Conservation (phyloP, 139 green algal species). For the Chlamydomonas incerta region DNA sequence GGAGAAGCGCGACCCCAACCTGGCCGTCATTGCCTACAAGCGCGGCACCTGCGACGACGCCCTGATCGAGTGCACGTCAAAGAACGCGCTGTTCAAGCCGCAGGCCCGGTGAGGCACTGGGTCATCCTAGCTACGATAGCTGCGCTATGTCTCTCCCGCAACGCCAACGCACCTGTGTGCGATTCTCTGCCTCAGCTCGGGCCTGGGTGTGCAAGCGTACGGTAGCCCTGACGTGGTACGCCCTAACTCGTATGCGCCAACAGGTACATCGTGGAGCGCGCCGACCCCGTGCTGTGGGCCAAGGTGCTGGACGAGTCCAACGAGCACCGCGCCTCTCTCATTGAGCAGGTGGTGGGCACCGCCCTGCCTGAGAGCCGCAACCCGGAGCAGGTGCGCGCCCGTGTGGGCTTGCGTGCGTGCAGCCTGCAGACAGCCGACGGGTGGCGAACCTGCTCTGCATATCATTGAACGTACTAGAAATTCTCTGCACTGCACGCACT, state of each 20-base stretch:
- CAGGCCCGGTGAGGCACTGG: conserved; percentile 86
- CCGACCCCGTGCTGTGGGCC: conserved; percentile 92
- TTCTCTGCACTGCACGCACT: too few relatives aligned
- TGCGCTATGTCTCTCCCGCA: too few relatives aligned
- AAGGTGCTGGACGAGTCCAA: conserved; percentile 93
- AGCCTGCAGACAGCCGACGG: too few relatives aligned
- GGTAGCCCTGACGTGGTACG: too few relatives aligned
- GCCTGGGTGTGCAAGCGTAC: too few relatives aligned
- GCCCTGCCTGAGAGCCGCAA: conserved; percentile 98
- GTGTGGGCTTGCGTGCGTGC: too few relatives aligned
- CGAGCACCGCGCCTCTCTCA: conserved; percentile 69
- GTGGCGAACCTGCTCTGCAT: too few relatives aligned
- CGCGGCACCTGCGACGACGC: conserved; percentile 96
- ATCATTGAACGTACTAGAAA: too few relatives aligned
- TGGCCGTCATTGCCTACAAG: conserved; percentile 97
- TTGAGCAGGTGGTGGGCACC: conserved; percentile 93
- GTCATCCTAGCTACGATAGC: too few relatives aligned
- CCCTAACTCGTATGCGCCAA: too few relatives aligned
- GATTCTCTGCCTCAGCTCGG: too few relatives aligned
- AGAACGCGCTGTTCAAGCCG: conserved; percentile 98
- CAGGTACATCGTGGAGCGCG: conserved; percentile 95
- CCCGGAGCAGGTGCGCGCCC: conserved; percentile 88
- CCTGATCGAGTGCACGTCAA: conserved; percentile 96
- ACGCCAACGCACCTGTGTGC: too few relatives aligned
- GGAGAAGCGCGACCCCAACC: conserved; percentile 97